These are phyloP conservation scores for Conidiobolus incongruus DNA, from an alignment of 371 early-diverging fungal species.

Conservation along the genomic window DNA sequence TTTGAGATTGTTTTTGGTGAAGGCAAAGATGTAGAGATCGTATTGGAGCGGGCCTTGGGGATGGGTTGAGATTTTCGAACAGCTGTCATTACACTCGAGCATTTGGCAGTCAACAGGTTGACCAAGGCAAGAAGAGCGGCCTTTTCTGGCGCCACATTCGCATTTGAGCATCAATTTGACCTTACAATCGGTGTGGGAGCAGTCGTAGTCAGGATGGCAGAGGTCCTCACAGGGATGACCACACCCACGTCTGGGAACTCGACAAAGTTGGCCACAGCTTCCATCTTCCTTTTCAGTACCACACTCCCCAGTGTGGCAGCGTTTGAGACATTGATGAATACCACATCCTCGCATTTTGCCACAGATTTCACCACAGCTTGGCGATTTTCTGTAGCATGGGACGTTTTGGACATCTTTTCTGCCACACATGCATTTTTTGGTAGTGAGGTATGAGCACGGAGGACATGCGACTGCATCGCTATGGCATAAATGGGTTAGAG, in stretches of 20 bases:
- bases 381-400: conserved; percentile 42
- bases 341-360: conserved; percentile 33
- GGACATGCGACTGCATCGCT: conserved; percentile 45
- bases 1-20: background rate
- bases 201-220: conserved; percentile 40
- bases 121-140: conserved; percentile 24
- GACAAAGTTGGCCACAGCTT: conserved; percentile 31
- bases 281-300: conserved; percentile 13
- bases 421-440: conserved; percentile 44
- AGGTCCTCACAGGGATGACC: conserved; percentile 34
- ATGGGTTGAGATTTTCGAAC: background rate
- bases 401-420: conserved; percentile 37
- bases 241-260: conserved; percentile 30
- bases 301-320: conserved; percentile 53
- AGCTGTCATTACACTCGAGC: conserved; percentile 35
- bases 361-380: conserved; percentile 43
- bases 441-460: conserved; percentile 39
- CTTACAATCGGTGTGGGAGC: conserved; percentile 31
- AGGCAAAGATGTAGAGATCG: conserved; percentile 5
- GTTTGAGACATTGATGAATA: conserved; percentile 36
- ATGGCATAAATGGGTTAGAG: conserved; percentile 52
- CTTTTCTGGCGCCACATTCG: conserved; percentile 25
- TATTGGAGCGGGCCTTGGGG: conserved; percentile 3
- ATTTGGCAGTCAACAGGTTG: background rate
- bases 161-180: conserved; percentile 26